Evolutionary conservation across 129 eudicot genomes (phyloP), one percentile per base, ranked within the genome.

Genomic region (Glebionis coronaria): DNA sequence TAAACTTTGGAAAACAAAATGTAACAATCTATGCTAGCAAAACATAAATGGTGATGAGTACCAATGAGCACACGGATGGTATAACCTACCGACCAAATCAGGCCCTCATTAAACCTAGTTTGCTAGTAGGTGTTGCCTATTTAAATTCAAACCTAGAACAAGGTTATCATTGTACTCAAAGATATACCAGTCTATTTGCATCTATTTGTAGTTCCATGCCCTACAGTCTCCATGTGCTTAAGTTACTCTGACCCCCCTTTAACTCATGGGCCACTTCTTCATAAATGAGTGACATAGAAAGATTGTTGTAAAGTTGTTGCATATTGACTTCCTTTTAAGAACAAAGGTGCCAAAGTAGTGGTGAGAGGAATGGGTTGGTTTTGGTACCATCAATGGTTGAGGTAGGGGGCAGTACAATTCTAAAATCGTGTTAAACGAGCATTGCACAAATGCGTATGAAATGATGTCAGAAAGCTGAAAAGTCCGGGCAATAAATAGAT

Each of bases 191-290:
- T 68, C 74, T 75, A 67, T 50, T 42, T 50, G 23, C 0, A 64
- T 46, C 59, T 50, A 47, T 58, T 11, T 40, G 64, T 76, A 76
- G 65, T 58, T 69, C 69, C 65, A 63, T 51, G 27, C 4, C 67
- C 70, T 60, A 68, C 80, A 68, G 12, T 76, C 70, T 76, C 70
- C 75, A 68, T 68, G 80, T 75, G 75, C 70, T 60, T 25, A 51
- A 40, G 64, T 56, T 16, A 54, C 21, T 60, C 66, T 20, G 47
- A 42, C 42, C 61, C 76, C 53, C 23, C n/a, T n/a, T 47, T 9
- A 5, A 18, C 46, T 73, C 19, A 9, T 23, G 74, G 74, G 51
- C 70, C 74, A 52, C 69, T 40, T 63, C 45, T 14, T 40, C 51
- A 76, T 76, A 61, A 68, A 68, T 51, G 40, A 5, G 40, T 61